These are phyloP conservation scores for Serpula lacrymans DNA, from an alignment of 768 basidiomycete species.

Conservation along the genomic window DNA sequence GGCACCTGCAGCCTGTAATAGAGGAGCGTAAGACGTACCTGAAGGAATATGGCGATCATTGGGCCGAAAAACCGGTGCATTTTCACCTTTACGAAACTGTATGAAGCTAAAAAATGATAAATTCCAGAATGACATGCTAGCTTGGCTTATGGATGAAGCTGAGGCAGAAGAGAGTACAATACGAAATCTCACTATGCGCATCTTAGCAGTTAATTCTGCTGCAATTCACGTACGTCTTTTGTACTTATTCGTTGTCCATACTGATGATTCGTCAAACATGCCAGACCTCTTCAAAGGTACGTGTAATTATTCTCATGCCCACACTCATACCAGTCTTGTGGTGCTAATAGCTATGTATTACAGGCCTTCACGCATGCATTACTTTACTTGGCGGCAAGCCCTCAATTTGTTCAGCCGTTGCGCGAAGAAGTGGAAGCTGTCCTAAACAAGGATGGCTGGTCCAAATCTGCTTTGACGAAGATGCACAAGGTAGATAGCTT, in stretches of 20 bases:
- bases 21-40: slow-evolving; percentile 14
- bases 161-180: no score
- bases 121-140: slow-evolving; percentile 21
- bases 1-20: slow-evolving; percentile 19
- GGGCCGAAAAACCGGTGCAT: slow-evolving; percentile 25
- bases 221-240: slow-evolving; percentile 16
- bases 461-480: slow-evolving; percentile 20
- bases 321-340: no score
- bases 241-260: neutral
- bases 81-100: no score
- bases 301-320: no score
- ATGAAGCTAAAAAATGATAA: no score
- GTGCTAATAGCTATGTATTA: no score
- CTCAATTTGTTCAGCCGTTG: slow-evolving; percentile 21
- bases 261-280: neutral
- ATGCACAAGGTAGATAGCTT: slow-evolving; percentile 34
- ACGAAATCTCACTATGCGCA: slow-evolving; percentile 28
- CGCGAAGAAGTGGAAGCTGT: slow-evolving; percentile 29
- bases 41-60: slow-evolving; percentile 16
- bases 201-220: slow-evolving; percentile 34
- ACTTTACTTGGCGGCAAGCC: slow-evolving; percentile 24
- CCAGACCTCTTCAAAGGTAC: slow-evolving; percentile 18
- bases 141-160: slow-evolving; percentile 23
- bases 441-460: slow-evolving; percentile 27
- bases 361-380: no score